A percentile compares a stretch with the other conserved stretches of the same genome.
Conservation (phyloP, 2,329 filamentous ascomycete species). For the Beauveria medogensis region DNA sequence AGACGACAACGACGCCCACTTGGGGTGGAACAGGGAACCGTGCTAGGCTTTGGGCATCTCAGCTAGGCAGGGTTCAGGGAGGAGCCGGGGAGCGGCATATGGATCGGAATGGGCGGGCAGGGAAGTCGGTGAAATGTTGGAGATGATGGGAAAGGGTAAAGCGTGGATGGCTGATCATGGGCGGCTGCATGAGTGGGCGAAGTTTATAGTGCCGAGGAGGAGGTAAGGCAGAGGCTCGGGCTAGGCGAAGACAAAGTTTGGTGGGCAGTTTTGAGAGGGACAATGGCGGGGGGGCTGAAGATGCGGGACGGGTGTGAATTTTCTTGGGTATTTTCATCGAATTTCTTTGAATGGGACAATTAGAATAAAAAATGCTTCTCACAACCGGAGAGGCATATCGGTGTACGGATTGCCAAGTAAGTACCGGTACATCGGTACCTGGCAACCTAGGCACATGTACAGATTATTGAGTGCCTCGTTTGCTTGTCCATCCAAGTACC, state of each 20-base stretch:
- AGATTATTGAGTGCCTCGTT: no score
- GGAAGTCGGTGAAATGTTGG: not conserved
- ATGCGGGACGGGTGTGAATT: no score
- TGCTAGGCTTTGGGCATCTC: not conserved
- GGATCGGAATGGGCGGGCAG: not conserved
- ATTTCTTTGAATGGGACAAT: no score
- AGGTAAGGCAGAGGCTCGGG: not conserved
- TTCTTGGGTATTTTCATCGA: no score
- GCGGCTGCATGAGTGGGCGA: not conserved
- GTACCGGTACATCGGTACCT: no score
- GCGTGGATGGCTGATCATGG: not conserved
- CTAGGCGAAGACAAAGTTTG: not conserved
- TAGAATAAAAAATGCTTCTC: no score
- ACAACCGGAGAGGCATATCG: no score
- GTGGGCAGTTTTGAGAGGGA: not conserved
- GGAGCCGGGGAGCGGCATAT: not conserved
- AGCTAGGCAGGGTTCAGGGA: constrained; percentile 4
- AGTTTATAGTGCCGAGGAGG: not conserved
- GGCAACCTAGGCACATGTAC: no score
- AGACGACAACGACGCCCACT: not conserved
- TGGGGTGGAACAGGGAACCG: not conserved
- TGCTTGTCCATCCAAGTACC: no score
- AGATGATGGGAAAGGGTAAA: not conserved
- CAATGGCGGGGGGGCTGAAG: no score
- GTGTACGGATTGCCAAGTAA: no score